A percentile compares a stretch with the other conserved stretches of the same genome.
These are phyloP conservation scores for Dipteronia sinensis DNA, from an alignment of 345 rosid genomes.

Conservation along the genomic window DNA sequence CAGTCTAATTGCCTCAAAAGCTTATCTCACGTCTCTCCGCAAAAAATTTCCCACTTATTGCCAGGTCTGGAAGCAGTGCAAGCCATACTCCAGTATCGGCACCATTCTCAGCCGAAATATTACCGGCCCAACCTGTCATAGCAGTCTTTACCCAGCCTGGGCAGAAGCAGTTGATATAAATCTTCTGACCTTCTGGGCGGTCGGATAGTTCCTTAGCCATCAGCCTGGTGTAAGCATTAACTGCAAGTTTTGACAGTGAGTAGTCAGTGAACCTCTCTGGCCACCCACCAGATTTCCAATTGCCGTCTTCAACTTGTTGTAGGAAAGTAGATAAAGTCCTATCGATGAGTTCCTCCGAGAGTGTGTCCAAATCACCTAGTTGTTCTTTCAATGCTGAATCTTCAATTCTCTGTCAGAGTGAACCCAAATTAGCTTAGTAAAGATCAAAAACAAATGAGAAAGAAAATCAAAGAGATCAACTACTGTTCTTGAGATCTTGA, in stretches of 20 bases:
- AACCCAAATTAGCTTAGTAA: conserved; percentile 10
- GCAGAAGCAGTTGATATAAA: conserved; percentile 82
- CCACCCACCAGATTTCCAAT: conserved; percentile 90
- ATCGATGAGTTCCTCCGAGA: conserved; percentile 74
- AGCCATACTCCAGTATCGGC: conserved; percentile 99
- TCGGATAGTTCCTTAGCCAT: conserved; percentile 58
- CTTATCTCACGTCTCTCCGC: conserved; percentile 89
- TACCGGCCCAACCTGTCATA: conserved; percentile 96
- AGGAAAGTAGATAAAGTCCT: conserved; percentile 58
- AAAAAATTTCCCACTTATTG: conserved; percentile 79
- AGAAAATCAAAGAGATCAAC: background rate
- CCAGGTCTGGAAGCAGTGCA: conserved; percentile 75
- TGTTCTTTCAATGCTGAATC: conserved; percentile 57
- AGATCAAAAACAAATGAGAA: background rate
- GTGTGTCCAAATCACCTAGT: conserved; percentile 52
- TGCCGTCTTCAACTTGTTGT: conserved; percentile 72
- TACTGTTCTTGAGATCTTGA: conserved; percentile 8
- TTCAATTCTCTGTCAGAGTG: conserved; percentile 59
- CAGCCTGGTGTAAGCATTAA: conserved; percentile 72
- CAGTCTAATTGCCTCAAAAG: conserved; percentile 41
- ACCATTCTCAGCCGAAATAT: conserved; percentile 68
- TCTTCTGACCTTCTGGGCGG: conserved; percentile 77
- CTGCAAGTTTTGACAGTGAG: conserved; percentile 87
- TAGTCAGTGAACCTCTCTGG: conserved; percentile 82
- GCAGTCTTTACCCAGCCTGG: conserved; percentile 99